Base-by-base conservation (phyloP, 305 asterid genomes). In the Galium porrigens region DNA sequence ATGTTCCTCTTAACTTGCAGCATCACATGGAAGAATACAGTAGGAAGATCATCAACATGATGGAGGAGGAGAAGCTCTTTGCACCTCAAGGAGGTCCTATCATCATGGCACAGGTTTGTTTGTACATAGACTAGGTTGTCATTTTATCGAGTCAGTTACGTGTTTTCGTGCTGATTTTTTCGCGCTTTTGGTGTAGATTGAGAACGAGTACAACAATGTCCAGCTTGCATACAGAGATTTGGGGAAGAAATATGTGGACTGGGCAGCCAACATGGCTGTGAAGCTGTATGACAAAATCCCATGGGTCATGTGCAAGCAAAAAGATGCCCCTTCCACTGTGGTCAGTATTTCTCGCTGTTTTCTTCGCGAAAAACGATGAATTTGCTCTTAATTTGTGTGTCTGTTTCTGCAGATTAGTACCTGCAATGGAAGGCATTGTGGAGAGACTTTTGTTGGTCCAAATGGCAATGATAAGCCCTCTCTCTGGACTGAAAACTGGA, bases 301-400 rank as follows among this genome's bases (percentile, higher is more conserved):
- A 0, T 91, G 98, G 98, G 54, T 88, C 36, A 91, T 91, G 98
- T 91, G 96, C 83, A 91, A 91, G 80, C 98, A 91, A 73, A 78
- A 78, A 64, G 82, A 85, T 64, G 98, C 95, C 65, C 98, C 98
- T 44, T 59, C 53, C 0, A 34, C 78, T 5, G 86, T 91, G 1
- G 95, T 88, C 71, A 53, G 89, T 74, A 18, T 46, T 46, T 48
- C 33, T 29, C 58, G 8, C 6, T 1, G 27, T 3, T 57, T 57
- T 42, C 49, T 42, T 44, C 20, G 53, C 18, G 53, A 46, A 46
- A 46, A 46, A 5, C 12, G 53, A n/a, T 46, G 18, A 52, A 52
- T 52, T 6, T 7, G 25, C 1, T 6, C 25, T 51, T 17, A 48
- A 15, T 51, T 5, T 52, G 5, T 52, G 53, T 44, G n/a, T 17